phyloP scores from a whole-genome alignment of 768 basidiomycete species.

The Podaxis sp. region DNA sequence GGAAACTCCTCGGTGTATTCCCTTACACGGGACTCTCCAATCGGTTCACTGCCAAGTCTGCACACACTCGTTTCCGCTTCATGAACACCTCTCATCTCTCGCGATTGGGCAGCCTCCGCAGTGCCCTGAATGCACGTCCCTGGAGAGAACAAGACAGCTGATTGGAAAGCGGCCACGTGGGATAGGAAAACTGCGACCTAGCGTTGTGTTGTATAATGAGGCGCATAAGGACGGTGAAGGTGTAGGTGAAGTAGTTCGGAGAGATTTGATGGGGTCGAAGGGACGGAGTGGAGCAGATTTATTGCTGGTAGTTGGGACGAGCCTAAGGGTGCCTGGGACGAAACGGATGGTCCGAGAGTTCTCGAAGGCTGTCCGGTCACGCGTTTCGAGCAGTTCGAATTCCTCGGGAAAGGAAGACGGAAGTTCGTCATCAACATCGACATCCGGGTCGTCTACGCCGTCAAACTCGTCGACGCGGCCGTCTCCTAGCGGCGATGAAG shows the following conservation, averaged over 20 bases:
- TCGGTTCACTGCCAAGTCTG: constrained; percentile 81
- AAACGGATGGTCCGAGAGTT: constrained; percentile 90
- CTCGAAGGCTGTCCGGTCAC: constrained; percentile 69
- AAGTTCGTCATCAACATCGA: constrained; percentile 22
- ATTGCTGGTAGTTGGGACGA: constrained; percentile 88
- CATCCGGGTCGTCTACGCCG: constrained; percentile 27
- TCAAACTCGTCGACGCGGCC: constrained; percentile 45
- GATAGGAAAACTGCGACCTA: constrained; percentile 79
- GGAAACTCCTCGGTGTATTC: constrained; percentile 80
- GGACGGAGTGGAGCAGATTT: constrained; percentile 77
- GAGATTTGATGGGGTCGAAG: constrained; percentile 75
- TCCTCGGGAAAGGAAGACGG: constrained; percentile 28
- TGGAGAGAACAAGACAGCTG: constrained; percentile 68
- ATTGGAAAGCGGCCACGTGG: constrained; percentile 79
- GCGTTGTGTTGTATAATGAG: constrained; percentile 91
- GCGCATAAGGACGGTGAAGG: constrained; percentile 83
- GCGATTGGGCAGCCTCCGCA: constrained; percentile 61
- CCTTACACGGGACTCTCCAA: constrained; percentile 85
- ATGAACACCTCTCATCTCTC: constrained; percentile 59
- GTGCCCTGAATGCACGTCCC: constrained; percentile 77
- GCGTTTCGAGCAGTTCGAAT: constrained; percentile 35
- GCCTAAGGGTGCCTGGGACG: constrained; percentile 85
- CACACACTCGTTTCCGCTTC: constrained; percentile 67
- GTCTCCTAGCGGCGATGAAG: constrained; percentile 45
- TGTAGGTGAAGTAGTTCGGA: constrained; percentile 81